Percentiles rank a stretch among this genome's conserved stretches.
Conservation (phyloP, 805 yeast species). For the Metschnikowia lochheadii region DNA sequence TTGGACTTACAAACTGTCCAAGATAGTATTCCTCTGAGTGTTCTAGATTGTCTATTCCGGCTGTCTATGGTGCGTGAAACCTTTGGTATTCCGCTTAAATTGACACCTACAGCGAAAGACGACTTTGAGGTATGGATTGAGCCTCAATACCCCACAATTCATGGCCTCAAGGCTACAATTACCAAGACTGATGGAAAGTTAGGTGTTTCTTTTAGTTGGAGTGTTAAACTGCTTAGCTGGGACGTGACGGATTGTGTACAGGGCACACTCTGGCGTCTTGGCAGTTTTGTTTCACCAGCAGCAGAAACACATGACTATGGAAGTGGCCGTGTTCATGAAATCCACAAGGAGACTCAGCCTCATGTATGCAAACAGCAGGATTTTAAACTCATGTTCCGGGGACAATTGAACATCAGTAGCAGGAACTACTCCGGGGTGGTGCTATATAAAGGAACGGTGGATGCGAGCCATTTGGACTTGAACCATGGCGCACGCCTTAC, state of each 20-base stretch:
- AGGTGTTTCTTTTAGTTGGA: constrained; percentile 20
- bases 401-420: constrained; percentile 19
- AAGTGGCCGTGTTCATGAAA: constrained; percentile 28
- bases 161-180: constrained; percentile 26
- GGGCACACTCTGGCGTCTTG: constrained; percentile 24
- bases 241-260: constrained; percentile 18
- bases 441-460: constrained; percentile 27
- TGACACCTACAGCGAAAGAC: constrained; percentile 9
- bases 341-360: constrained; percentile 9
- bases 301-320: constrained; percentile 25
- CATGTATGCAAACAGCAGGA: constrained; percentile 7
- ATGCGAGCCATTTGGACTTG: constrained; percentile 28
- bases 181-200: constrained; percentile 7
- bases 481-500: constrained; percentile 30
- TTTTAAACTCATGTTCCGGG: constrained; percentile 24
- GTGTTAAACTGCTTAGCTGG: constrained; percentile 24
- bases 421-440: constrained; percentile 18
- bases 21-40: constrained; percentile 24
- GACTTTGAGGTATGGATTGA: constrained; percentile 31
- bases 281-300: constrained; percentile 21
- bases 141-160: constrained; percentile 25
- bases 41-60: constrained; percentile 24
- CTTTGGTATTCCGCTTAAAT: constrained; percentile 27
- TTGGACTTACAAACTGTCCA: constrained; percentile 10
- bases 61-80: constrained; percentile 21